A percentile compares a stretch with the other conserved stretches of the same genome.
Conservation (phyloP, 768 basidiomycete species). For the Thelephora ganbajun region DNA sequence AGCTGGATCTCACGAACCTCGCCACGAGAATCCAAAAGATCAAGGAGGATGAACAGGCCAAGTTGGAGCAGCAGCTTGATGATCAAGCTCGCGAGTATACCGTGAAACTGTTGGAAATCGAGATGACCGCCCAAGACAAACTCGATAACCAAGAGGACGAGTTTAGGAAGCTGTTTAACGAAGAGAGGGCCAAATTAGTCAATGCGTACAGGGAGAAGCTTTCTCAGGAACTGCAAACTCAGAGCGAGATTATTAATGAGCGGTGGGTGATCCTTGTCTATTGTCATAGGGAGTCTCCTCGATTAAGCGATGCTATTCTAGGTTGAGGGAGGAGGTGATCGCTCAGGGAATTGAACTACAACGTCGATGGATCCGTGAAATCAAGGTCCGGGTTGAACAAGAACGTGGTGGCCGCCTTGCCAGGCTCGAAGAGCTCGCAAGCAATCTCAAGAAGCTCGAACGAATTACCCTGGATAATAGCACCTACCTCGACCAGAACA, state of each 20-base stretch:
- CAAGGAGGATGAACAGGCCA: constrained; percentile 63
- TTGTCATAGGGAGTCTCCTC: not conserved
- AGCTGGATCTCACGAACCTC: constrained; percentile 66
- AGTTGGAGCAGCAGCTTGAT: constrained; percentile 54
- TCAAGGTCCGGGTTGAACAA: constrained; percentile 91
- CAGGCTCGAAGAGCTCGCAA: constrained; percentile 86
- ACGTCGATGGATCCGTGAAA: constrained; percentile 89
- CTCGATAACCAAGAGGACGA: constrained; percentile 77
- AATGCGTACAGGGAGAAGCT: constrained; percentile 78
- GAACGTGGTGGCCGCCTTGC: constrained; percentile 93
- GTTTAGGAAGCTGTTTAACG: constrained; percentile 68
- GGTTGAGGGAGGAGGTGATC: constrained; percentile 87
- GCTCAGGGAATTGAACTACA: constrained; percentile 97
- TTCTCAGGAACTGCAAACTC: constrained; percentile 70
- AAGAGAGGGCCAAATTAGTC: constrained; percentile 60
- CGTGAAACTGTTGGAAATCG: constrained; percentile 63
- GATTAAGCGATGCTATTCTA: constrained; percentile 16
- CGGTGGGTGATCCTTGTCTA: constrained; percentile 37
- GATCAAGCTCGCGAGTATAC: constrained; percentile 80
- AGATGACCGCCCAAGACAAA: constrained; percentile 77
- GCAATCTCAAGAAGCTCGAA: constrained; percentile 82
- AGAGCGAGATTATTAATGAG: constrained; percentile 89
- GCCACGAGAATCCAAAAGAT: constrained; percentile 64
- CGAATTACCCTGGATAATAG: constrained; percentile 87
- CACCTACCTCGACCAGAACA: constrained; percentile 82